These are phyloP conservation scores for Fonsecaea monophora DNA, from an alignment of 2,329 filamentous ascomycete genomes.

Conservation along the genomic window DNA sequence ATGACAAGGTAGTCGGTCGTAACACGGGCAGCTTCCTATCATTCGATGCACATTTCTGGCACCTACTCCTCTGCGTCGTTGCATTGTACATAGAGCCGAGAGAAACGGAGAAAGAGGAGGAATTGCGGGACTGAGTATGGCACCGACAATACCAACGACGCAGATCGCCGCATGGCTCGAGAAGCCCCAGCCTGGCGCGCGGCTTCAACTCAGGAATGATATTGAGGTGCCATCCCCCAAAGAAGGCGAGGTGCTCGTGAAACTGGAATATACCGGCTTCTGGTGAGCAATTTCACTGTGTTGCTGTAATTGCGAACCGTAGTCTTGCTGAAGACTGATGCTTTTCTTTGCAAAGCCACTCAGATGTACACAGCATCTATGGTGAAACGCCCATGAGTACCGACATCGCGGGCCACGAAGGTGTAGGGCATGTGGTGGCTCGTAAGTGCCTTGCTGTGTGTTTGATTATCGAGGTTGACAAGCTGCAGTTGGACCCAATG, in stretches of 20 bases:
- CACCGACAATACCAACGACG: slow-evolving; percentile 19
- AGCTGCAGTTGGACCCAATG: slow-evolving; percentile 6
- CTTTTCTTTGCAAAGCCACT: slow-evolving; percentile 44
- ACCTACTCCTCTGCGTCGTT: background rate
- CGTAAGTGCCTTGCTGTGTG: background rate
- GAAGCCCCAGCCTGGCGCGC: slow-evolving; percentile 45
- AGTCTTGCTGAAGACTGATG: background rate
- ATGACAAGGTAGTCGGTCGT: background rate
- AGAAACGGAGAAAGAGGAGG: background rate
- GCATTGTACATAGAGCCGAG: background rate
- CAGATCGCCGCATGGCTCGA: slow-evolving; percentile 50
- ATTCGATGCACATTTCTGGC: background rate
- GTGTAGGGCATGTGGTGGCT: slow-evolving; percentile 52
- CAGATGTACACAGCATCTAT: slow-evolving; percentile 55
- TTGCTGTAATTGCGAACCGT: background rate
- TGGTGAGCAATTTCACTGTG: slow-evolving; percentile 33
- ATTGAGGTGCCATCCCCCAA: slow-evolving; percentile 48
- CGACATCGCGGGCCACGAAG: slow-evolving; percentile 57
- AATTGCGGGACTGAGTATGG: background rate
- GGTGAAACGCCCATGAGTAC: slow-evolving; percentile 53
- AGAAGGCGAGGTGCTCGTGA: slow-evolving; percentile 53
- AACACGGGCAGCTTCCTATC: background rate
- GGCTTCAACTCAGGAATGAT: slow-evolving; percentile 47
- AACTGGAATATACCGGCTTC: slow-evolving; percentile 56
- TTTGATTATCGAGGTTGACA: background rate